Conservation (phyloP, 2,329 filamentous ascomycete genomes). For the Curvularia eragrostidis region DNA sequence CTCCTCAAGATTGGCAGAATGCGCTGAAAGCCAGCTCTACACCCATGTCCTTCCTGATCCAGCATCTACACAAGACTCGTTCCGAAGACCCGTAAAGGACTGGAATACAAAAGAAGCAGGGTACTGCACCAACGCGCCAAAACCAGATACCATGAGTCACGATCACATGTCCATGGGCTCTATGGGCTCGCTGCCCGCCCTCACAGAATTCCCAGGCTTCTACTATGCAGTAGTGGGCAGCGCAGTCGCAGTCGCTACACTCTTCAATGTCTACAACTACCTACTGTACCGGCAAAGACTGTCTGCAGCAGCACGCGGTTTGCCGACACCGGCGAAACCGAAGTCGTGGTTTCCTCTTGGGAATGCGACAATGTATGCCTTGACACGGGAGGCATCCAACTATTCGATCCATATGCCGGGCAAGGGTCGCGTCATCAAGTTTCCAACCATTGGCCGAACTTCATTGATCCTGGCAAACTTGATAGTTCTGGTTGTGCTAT, state of each 20-base stretch:
- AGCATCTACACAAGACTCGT: neutral
- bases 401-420: slow-evolving; percentile 51
- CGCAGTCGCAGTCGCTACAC: slow-evolving; percentile 53
- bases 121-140: slow-evolving; percentile 7
- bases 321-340: slow-evolving; percentile 60
- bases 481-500: slow-evolving; percentile 60
- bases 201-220: slow-evolving; percentile 58
- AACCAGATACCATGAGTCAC: slow-evolving; percentile 34
- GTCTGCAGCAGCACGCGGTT: slow-evolving; percentile 50
- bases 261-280: slow-evolving; percentile 57
- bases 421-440: slow-evolving; percentile 47
- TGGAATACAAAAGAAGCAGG: slow-evolving; percentile 18
- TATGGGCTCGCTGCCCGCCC: slow-evolving; percentile 55
- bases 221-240: slow-evolving; percentile 61
- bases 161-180: slow-evolving; percentile 42
- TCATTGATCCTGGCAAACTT: slow-evolving; percentile 56
- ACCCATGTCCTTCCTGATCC: neutral
- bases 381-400: slow-evolving; percentile 61
- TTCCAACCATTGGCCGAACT: slow-evolving; percentile 49
- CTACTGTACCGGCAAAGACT: slow-evolving; percentile 60
- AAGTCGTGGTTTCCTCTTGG: slow-evolving; percentile 55
- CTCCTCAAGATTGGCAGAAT: slow-evolving; percentile 8
- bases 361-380: slow-evolving; percentile 62
- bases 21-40: slow-evolving; percentile 6
- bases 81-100: slow-evolving; percentile 1